Percentiles rank a stretch among this genome's conserved stretches.
Evolutionary conservation across 106 monocot species (phyloP).

Genomic region (Dendrobium officinale): DNA sequence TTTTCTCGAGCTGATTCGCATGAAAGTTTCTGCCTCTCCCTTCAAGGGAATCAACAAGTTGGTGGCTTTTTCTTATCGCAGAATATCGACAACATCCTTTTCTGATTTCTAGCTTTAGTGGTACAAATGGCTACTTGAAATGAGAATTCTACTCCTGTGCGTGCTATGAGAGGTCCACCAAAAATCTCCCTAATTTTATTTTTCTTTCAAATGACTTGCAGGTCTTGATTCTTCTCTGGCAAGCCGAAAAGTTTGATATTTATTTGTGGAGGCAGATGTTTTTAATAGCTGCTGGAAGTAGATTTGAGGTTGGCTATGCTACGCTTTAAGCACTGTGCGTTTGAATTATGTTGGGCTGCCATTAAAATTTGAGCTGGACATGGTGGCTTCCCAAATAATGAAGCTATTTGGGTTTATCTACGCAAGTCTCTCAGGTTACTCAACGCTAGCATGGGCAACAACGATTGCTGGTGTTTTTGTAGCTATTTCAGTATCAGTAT

Average conservation of each 20-base stretch:
- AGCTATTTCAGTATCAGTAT: constrained; percentile 32
- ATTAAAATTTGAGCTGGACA: background rate
- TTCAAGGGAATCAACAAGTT: background rate
- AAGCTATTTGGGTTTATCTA: background rate
- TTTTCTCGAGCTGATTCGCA: background rate
- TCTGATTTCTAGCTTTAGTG: no score
- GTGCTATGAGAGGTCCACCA: no score
- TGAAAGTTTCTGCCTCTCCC: background rate
- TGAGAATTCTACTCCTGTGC: background rate
- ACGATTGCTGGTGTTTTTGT: constrained; percentile 50
- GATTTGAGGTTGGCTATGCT: background rate
- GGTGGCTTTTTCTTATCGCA: background rate
- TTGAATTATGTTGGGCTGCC: background rate
- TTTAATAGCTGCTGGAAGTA: background rate
- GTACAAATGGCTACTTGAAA: background rate
- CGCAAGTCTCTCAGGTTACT: constrained; percentile 11
- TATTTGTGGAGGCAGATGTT: background rate
- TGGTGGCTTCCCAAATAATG: constrained; percentile 2
- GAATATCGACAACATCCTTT: background rate
- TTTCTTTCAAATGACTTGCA: background rate
- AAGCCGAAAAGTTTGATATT: background rate
- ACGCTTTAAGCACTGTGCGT: background rate
- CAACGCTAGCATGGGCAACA: constrained; percentile 42
- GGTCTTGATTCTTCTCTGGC: background rate
- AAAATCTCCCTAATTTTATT: background rate